phyloP scores from a whole-genome alignment of 345 rosid species.

The Barbarea vulgaris region DNA sequence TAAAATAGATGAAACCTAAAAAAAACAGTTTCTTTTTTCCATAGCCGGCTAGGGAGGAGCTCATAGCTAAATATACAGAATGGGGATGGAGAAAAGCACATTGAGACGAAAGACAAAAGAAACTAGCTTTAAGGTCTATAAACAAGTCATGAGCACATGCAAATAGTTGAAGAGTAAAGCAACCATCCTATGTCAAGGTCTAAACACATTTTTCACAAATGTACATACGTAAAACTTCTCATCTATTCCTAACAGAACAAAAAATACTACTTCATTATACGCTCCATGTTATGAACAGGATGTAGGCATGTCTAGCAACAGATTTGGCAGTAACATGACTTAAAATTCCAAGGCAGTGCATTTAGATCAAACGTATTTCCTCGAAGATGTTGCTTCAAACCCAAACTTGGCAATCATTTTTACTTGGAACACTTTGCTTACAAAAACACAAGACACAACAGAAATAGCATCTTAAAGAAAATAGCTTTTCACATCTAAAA shows the following conservation, averaged over 20 bases:
- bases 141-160: conserved; percentile 8
- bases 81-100: not conserved
- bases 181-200: not conserved
- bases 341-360: not conserved
- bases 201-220: conserved; percentile 6
- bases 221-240: not conserved
- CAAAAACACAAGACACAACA: not conserved
- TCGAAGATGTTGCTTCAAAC: not conserved
- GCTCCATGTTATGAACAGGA: not conserved
- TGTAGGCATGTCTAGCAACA: conserved; percentile 1
- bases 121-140: not conserved
- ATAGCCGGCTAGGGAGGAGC: not conserved
- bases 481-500: not conserved
- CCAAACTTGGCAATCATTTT: not conserved
- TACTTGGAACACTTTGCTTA: conserved; percentile 5
- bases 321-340: not conserved
- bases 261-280: not conserved
- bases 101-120: conserved; percentile 13
- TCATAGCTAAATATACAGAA: not conserved
- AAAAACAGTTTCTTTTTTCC: not conserved
- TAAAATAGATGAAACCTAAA: conserved; percentile 4
- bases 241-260: conserved; percentile 1
- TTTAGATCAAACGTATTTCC: conserved; percentile 3
- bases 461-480: not conserved
- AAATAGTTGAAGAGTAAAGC: conserved; percentile 18